Conservation (phyloP, 352 stramenopile genomes). For the Pythium coloratum region DNA sequence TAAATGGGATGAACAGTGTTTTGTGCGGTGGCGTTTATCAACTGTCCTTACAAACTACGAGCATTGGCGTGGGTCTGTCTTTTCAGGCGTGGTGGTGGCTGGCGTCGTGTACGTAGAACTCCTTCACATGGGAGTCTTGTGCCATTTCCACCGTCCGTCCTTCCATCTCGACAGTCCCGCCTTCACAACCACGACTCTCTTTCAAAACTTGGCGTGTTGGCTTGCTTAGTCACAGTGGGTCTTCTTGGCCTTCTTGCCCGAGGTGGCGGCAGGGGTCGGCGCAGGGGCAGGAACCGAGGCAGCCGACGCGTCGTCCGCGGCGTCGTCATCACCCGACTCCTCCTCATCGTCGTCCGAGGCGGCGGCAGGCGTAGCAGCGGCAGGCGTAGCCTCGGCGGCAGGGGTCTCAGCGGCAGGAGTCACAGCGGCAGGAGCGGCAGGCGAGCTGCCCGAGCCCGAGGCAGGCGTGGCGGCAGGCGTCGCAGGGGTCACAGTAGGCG, state of each 20-base stretch:
- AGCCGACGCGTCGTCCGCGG: neutral
- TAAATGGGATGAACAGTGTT: too few species aligned
- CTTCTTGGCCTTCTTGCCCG: slow-evolving; percentile 6
- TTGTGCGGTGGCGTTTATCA: too few species aligned
- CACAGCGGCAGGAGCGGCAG: slow-evolving; percentile 1
- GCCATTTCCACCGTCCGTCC: too few species aligned
- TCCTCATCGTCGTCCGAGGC: neutral
- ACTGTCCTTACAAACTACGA: too few species aligned
- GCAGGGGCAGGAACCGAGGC: neutral
- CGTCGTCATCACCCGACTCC: neutral
- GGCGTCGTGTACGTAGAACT: neutral
- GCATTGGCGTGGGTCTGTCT: too few species aligned
- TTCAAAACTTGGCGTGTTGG: slow-evolving; percentile 2
- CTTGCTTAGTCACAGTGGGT: slow-evolving; percentile 11
- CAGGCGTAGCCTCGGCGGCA: slow-evolving; percentile 1
- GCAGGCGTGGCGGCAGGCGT: neutral
- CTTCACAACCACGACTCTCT: too few species aligned
- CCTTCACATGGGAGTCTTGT: slow-evolving; percentile 9
- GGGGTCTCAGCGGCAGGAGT: slow-evolving; percentile 3
- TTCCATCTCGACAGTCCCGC: neutral
- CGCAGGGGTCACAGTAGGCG: neutral
- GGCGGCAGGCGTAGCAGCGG: slow-evolving; percentile 1
- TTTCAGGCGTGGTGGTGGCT: too few species aligned
- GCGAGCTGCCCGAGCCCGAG: neutral
- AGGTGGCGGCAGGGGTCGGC: neutral